Conservation (phyloP, 192 early-diverging fungal genomes). For the Chytriomyces sp. region DNA sequence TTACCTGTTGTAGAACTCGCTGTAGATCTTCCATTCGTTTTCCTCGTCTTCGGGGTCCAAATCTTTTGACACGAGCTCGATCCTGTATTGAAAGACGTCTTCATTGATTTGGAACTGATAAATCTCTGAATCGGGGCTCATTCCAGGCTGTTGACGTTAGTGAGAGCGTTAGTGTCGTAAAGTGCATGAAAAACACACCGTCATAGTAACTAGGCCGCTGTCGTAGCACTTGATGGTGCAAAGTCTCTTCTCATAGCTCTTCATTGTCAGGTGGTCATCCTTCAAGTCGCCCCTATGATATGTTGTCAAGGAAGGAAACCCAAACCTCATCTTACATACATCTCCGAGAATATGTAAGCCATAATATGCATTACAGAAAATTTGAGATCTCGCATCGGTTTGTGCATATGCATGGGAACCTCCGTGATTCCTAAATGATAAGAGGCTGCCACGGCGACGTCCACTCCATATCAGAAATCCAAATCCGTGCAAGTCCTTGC, state of each 20-base stretch:
- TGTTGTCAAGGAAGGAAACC: background rate
- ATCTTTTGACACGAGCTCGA: slow-evolving; percentile 28
- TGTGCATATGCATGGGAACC: slow-evolving; percentile 17
- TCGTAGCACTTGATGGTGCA: slow-evolving; percentile 46
- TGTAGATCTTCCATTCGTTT: slow-evolving; percentile 37
- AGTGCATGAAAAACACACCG: slow-evolving; percentile 33
- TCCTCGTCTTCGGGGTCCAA: slow-evolving; percentile 31
- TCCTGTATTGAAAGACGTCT: slow-evolving; percentile 36
- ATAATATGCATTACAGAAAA: slow-evolving; percentile 44
- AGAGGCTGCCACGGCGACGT: background rate
- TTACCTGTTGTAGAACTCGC: slow-evolving; percentile 36
- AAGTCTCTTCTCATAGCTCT: slow-evolving; percentile 40
- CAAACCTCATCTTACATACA: slow-evolving; percentile 17
- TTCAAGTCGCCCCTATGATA: background rate
- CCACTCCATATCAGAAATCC: background rate
- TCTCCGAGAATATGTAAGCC: slow-evolving; percentile 33
- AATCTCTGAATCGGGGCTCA: background rate
- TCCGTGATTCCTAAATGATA: slow-evolving; percentile 8
- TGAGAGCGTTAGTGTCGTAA: background rate
- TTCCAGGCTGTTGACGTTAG: slow-evolving; percentile 13
- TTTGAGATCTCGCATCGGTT: slow-evolving; percentile 17
- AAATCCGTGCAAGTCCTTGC: background rate
- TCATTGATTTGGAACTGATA: slow-evolving; percentile 39
- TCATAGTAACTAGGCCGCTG: slow-evolving; percentile 41
- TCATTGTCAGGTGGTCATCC: slow-evolving; percentile 11